phyloP scores from a whole-genome alignment of 2,329 filamentous ascomycete genomes.

The Calonectria naviculata region DNA sequence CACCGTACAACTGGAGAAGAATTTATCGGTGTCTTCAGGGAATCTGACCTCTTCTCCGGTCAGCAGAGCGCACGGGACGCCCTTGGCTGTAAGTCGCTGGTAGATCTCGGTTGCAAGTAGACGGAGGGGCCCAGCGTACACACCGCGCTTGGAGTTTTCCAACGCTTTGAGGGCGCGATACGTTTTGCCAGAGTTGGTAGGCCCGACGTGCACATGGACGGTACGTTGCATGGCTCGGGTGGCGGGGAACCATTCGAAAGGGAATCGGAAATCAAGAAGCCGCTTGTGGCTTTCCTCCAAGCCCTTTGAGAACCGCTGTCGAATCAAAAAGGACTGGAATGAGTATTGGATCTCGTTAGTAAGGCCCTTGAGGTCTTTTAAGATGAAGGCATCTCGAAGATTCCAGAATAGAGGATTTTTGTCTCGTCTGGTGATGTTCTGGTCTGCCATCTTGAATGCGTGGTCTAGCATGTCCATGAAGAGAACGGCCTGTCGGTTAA shows the following conservation, averaged over 20 bases:
- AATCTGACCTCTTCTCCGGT: slow-evolving; percentile 91
- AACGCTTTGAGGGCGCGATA: slow-evolving; percentile 91
- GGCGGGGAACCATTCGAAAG: slow-evolving; percentile 90
- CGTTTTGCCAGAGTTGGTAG: slow-evolving; percentile 98
- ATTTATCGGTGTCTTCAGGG: slow-evolving; percentile 66
- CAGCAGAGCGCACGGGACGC: slow-evolving; percentile 80
- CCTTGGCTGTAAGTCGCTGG: slow-evolving; percentile 82
- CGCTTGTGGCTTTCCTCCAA: slow-evolving; percentile 69
- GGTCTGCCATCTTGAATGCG: slow-evolving; percentile 57
- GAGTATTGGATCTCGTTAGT: slow-evolving; percentile 70
- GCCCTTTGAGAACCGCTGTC: slow-evolving; percentile 65
- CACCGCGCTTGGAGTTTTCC: slow-evolving; percentile 78
- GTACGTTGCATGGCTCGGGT: slow-evolving; percentile 84
- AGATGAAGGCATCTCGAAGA: slow-evolving; percentile 70
- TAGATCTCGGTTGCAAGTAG: slow-evolving; percentile 96
- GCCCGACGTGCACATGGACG: slow-evolving; percentile 93
- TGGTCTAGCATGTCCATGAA: slow-evolving; percentile 59
- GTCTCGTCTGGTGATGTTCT: slow-evolving; percentile 48
- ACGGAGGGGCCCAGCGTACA: slow-evolving; percentile 91
- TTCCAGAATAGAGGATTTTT: slow-evolving; percentile 68
- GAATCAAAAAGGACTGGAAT: slow-evolving; percentile 75
- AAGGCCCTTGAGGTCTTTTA: slow-evolving; percentile 62
- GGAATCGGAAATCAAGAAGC: slow-evolving; percentile 87
- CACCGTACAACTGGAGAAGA: slow-evolving; percentile 88
- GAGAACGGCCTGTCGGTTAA: slow-evolving; percentile 55